Percentiles rank a stretch among this genome's conserved stretches.
Conservation (phyloP, 371 early-diverging fungal genomes). For the Mortierella sp. region DNA sequence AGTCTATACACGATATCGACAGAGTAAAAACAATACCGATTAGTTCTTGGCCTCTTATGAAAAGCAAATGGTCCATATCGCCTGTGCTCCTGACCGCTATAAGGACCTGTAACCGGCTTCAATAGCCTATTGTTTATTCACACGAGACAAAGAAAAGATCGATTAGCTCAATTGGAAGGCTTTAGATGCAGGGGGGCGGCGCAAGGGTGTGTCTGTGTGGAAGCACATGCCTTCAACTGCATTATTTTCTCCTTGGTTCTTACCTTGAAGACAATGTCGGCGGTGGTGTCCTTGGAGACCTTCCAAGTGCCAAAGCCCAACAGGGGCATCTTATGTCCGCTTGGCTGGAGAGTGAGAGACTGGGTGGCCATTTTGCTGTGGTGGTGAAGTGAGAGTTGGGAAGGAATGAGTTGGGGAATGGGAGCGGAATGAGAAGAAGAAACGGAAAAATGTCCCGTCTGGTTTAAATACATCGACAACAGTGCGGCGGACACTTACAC, state of each 20-base stretch:
- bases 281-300: constrained; percentile 42
- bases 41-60: background rate
- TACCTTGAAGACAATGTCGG: constrained; percentile 46
- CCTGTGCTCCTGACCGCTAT: background rate
- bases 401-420: background rate
- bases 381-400: background rate
- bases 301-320: constrained; percentile 57
- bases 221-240: background rate
- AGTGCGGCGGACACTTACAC: too few species aligned
- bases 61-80: background rate
- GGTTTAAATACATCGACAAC: too few species aligned
- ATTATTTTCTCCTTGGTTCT: background rate
- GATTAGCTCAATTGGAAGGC: background rate
- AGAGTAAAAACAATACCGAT: background rate
- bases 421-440: background rate
- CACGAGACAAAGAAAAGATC: background rate
- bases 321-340: constrained; percentile 45
- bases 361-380: constrained; percentile 30
- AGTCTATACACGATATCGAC: constrained; percentile 16
- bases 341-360: constrained; percentile 41
- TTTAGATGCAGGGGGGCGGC: too few species aligned
- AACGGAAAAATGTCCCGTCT: background rate
- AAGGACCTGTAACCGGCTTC: constrained; percentile 50
- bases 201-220: background rate
- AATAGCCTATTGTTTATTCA: constrained; percentile 28